Conservation (phyloP, 1,284 basidiomycete species). For the Spongispora temasekensis region DNA sequence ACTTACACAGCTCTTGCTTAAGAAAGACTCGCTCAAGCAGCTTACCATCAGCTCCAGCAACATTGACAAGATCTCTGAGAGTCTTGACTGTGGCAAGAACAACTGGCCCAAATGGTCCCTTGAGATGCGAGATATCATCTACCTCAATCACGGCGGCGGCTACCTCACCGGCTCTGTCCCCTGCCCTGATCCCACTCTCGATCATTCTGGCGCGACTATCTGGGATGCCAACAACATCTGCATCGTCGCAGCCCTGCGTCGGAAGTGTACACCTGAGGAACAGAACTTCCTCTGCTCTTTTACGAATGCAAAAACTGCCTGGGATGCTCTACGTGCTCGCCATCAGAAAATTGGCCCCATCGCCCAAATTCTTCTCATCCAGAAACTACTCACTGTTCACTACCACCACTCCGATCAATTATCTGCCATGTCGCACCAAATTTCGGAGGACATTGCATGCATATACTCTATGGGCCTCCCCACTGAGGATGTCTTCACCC, state of each 20-base stretch:
- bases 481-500: neutral
- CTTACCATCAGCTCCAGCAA: too few species aligned
- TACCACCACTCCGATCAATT: neutral
- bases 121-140: neutral
- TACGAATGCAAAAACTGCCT: neutral
- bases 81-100: neutral
- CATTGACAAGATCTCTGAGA: too few species aligned
- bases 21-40: too few species aligned
- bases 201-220: neutral
- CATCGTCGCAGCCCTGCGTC: neutral
- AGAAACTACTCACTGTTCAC: neutral
- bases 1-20: too few species aligned
- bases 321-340: neutral
- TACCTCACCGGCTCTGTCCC: neutral
- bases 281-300: neutral
- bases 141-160: neutral
- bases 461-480: neutral
- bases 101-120: neutral
- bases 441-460: neutral
- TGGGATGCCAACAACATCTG: neutral
- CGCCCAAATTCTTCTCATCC: neutral
- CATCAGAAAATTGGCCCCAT: neutral
- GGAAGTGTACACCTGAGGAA: neutral
- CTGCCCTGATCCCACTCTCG: neutral
- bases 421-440: neutral